Evolutionary conservation across 495 filamentous ascomycete species (phyloP).

Genomic region (Xylaria cubensis): DNA sequence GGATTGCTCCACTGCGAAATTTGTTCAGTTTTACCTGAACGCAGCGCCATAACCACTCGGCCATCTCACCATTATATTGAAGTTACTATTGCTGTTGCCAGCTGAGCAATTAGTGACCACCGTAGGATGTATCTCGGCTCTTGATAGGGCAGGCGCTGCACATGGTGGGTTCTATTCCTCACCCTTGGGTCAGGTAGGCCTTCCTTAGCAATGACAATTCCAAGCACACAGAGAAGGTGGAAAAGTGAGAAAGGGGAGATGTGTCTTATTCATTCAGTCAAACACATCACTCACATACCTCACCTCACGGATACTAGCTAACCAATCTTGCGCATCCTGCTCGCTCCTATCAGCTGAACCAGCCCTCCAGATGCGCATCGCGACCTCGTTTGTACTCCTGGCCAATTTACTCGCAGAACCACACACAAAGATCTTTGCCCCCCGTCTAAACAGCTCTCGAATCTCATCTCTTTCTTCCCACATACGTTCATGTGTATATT

Average conservation of each 20-base stretch:
- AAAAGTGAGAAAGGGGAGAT: neutral
- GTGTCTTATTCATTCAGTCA: slow-evolving; percentile 38
- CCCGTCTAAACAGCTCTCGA: slow-evolving; percentile 52
- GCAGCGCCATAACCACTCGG: slow-evolving; percentile 31
- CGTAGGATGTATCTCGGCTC: no score
- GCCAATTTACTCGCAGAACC: slow-evolving; percentile 60
- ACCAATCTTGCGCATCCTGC: slow-evolving; percentile 57
- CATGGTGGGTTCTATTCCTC: no score
- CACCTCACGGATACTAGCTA: slow-evolving; percentile 58
- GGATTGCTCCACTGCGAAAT: slow-evolving; percentile 48
- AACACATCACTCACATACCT: slow-evolving; percentile 71
- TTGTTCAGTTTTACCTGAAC: slow-evolving; percentile 21
- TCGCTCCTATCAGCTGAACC: slow-evolving; percentile 42
- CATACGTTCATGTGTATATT: slow-evolving; percentile 66
- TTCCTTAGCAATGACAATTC: no score
- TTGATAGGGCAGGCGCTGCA: no score
- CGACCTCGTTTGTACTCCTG: slow-evolving; percentile 51
- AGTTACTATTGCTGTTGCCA: neutral
- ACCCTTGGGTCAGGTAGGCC: no score
- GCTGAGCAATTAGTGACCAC: neutral
- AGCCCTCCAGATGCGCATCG: slow-evolving; percentile 56
- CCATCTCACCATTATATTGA: slow-evolving; percentile 21
- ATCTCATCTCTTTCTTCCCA: slow-evolving; percentile 59
- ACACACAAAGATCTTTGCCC: slow-evolving; percentile 67
- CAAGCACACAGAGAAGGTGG: neutral